These are phyloP conservation scores for Phaffia tasmanica DNA, from an alignment of 768 basidiomycete species.

Conservation along the genomic window DNA sequence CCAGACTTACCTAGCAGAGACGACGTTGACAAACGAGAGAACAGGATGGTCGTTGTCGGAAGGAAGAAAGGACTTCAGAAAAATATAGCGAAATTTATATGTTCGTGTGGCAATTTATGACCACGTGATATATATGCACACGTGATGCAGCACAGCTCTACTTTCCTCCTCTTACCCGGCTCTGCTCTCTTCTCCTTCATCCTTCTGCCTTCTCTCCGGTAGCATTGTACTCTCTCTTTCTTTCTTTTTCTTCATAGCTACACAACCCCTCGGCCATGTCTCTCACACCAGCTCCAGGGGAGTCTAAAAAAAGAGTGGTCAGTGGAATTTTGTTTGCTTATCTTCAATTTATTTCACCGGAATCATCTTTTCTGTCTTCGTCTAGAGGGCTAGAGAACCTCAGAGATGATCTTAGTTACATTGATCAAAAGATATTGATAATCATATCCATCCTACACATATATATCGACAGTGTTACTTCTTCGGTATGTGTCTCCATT, in stretches of 20 bases:
- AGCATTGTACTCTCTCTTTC: too few species aligned
- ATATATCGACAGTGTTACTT: slow-evolving; percentile 23
- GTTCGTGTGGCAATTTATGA: neutral
- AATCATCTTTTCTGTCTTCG: neutral
- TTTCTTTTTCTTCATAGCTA: too few species aligned
- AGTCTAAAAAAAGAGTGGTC: slow-evolving; percentile 24
- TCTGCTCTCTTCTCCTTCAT: neutral
- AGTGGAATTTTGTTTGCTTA: neutral
- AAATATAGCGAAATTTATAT: neutral
- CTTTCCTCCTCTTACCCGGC: neutral
- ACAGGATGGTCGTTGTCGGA: neutral
- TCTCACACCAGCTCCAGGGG: slow-evolving; percentile 20
- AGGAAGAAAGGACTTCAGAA: neutral
- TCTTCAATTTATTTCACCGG: neutral
- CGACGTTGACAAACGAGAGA: neutral
- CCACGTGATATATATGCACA: neutral
- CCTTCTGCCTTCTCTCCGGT: neutral
- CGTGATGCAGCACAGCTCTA: slow-evolving; percentile 5
- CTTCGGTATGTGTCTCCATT: slow-evolving; percentile 18
- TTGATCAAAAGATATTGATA: neutral
- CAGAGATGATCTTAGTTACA: neutral
- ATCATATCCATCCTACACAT: neutral
- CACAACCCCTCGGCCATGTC: neutral
- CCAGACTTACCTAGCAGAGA: neutral
- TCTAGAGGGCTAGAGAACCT: neutral